Evolutionary conservation across 2,329 filamentous ascomycete genomes (phyloP), one percentile per base, ranked within the genome.

Genomic region (Aspergillus quadrilineatus): DNA sequence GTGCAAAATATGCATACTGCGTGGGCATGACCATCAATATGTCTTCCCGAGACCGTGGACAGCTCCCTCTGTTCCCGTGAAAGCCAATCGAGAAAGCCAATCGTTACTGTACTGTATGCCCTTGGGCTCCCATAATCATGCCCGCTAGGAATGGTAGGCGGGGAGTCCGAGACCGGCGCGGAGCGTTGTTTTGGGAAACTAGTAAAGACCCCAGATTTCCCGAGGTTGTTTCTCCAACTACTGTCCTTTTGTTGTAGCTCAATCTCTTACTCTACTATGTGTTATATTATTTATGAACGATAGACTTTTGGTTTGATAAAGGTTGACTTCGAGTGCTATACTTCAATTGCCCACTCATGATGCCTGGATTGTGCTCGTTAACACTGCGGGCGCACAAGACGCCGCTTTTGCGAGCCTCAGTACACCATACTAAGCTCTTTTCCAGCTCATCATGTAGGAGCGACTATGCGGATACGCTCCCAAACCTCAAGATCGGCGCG

Each of bases 401-500:
- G 9, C 39, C 52, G 6, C 30, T 52, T n/a, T n/a, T 46, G 34
- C 42, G 43, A 28, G 30, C 47, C 9, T 58, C 54, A 12, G 22
- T 46, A 39, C 53, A 44, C 7, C 60, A 48, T 34, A 47, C 37
- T 28, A 64, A 62, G 43, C 55, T 55, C 4, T 76, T 76, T 53
- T 73, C 73, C 6, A 72, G 66, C 3, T 71, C 69, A 8, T 60
- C 64, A 28, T 65, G 65, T 50, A 53, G 9, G 5, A 61, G 63
- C 6, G 63, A 64, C 26, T 86, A 86, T 70, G 80, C 81, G 49
- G 81, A 86, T 64, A 89, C 87, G 0, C 81, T 89, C 34, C 75
- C 77, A 3, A 88, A 89, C 65, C 75, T 89, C 57, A 86, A 82
- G 63, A 88, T 89, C 62, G 85, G 85, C 14, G 77, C 79, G 30